Evolutionary conservation across 345 rosid genomes (phyloP).

Genomic region (Corchorus olitorius): DNA sequence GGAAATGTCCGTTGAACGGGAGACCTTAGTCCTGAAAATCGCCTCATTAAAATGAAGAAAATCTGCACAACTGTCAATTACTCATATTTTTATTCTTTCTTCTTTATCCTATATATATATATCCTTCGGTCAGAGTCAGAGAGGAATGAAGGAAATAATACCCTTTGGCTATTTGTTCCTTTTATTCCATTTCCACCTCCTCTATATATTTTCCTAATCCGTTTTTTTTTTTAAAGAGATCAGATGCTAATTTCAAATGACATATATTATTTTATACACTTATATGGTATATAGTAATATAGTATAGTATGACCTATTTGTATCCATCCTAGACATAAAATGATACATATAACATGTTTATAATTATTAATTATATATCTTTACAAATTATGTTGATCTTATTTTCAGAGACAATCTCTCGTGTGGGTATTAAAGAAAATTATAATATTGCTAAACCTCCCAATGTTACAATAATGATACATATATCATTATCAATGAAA

Average conservation of each 20-base stretch:
- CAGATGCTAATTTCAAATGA: no score
- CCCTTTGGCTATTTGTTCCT: background rate
- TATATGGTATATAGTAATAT: no score
- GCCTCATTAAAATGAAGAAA: constrained; percentile 57
- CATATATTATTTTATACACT: no score
- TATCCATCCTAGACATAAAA: background rate
- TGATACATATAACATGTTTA: background rate
- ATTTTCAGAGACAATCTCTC: no score
- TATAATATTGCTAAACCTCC: no score
- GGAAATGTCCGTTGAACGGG: constrained; percentile 71
- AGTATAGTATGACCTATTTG: no score
- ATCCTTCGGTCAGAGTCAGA: constrained; percentile 23
- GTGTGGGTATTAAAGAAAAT: no score
- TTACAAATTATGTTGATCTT: no score
- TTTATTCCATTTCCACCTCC: constrained; percentile 20
- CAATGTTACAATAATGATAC: no score
- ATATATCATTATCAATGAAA: no score
- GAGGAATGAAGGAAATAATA: constrained; percentile 20
- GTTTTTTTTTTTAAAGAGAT: no score
- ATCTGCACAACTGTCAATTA: constrained; percentile 47
- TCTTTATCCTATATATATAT: constrained; percentile 3
- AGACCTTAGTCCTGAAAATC: constrained; percentile 59
- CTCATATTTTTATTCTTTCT: background rate
- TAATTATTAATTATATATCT: background rate
- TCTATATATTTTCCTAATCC: background rate